Evolutionary conservation across 257 asterid species (phyloP), one percentile per base, ranked within the genome.

Genomic region (Coffea eugenioides): DNA sequence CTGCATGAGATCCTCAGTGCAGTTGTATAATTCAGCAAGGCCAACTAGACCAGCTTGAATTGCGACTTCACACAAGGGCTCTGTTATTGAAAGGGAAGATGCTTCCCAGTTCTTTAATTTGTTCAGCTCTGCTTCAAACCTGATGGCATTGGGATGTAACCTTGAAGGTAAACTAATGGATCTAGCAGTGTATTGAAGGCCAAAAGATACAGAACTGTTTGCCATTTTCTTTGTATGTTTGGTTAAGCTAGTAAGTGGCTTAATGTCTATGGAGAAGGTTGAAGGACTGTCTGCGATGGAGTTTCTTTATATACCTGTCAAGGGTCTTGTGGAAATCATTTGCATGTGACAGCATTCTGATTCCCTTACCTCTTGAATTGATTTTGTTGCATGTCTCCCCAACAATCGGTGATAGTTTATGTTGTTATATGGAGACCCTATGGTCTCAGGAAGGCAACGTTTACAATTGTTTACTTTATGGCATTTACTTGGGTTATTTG

Each of bases 121-220:
- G 79, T 79, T 78, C 54, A 91, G 64, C 65, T 88, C 88, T 23
- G 82, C 71, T 82, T 89, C 97, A 64, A 88, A 78, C 23, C 76
- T 86, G 41, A 83, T 80, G 81, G 90, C 80, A 54, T 86, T 84
- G 16, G 85, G 88, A 46, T 83, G 88, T 68, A 91, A 82, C 69
- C 98, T 90, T 78, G 99, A 83, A 68, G 98, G 98, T 52, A 95
- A 85, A 75, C 98, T 93, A 31, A 92, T 92, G 69, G 97, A 95
- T 80, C 98, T 93, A 6, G 68, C 77, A 76, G 86, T 90, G 31
- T 41, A 80, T 79, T 88, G 91, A 31, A 62, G 65, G 36, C 76
- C 76, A 36, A 14, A 39, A 59, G 84, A 80, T 75, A 45, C 59
- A 70, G 72, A 87, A 69, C 87, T 80, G 36, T 52, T 65, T 77